Evolutionary conservation across 2,329 filamentous ascomycete species (phyloP).

Genomic region (Pseudogymnoascus verrucosus): DNA sequence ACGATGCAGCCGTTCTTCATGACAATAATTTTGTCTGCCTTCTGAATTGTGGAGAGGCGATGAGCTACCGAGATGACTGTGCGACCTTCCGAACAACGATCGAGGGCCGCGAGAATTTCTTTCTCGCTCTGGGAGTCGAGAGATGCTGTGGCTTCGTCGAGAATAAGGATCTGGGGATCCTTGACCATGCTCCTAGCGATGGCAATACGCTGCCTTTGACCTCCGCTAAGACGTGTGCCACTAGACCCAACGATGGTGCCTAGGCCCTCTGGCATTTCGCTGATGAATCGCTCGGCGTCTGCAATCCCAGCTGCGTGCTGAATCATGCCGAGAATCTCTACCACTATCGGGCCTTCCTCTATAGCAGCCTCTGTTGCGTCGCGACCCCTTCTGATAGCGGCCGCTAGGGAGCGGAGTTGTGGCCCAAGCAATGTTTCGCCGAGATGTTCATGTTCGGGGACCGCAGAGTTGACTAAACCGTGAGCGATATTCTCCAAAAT

Average conservation of each 20-base stretch:
- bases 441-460: slow-evolving; percentile 29
- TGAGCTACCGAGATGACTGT: slow-evolving; percentile 94
- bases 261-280: slow-evolving; percentile 56
- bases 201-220: slow-evolving; percentile 68
- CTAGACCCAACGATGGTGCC: slow-evolving; percentile 64
- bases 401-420: slow-evolving; percentile 4
- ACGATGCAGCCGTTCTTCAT: slow-evolving; percentile 79
- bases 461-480: slow-evolving; percentile 35
- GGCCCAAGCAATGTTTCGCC: neutral
- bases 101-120: slow-evolving; percentile 62
- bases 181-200: slow-evolving; percentile 54
- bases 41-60: slow-evolving; percentile 83
- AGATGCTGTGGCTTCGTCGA: slow-evolving; percentile 93
- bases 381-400: neutral
- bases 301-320: slow-evolving; percentile 2
- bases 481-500: slow-evolving; percentile 40
- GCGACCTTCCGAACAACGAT: slow-evolving; percentile 63
- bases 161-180: slow-evolving; percentile 77
- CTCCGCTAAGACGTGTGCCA: slow-evolving; percentile 67
- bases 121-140: slow-evolving; percentile 95
- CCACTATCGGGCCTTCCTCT: neutral
- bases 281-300: slow-evolving; percentile 55
- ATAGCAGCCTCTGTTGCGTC: neutral
- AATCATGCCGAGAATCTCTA: neutral
- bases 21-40: slow-evolving; percentile 94